A percentile compares a stretch with the other conserved stretches of the same genome.
phyloP scores from a whole-genome alignment of 371 early-diverging fungal genomes.

The Synchytrium microbalum region DNA sequence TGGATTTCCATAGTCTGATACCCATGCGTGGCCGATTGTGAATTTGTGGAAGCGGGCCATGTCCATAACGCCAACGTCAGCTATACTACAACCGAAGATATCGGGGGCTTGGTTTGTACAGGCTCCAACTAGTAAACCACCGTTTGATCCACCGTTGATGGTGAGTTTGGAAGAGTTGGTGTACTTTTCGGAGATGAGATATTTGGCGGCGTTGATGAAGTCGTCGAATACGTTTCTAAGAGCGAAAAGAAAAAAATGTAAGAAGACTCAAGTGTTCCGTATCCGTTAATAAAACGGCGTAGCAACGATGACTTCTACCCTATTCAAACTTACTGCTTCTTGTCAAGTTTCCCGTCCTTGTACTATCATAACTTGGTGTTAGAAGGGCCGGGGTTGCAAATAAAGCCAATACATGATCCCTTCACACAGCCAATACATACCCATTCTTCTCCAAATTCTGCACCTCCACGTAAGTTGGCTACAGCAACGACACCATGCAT shows the following conservation, averaged over 20 bases:
- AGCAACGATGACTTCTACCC: too few species aligned
- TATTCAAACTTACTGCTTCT: too few species aligned
- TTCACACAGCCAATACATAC: too few species aligned
- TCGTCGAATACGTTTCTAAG: too few species aligned
- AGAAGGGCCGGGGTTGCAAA: too few species aligned
- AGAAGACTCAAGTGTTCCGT: too few species aligned
- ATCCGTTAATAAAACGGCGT: too few species aligned
- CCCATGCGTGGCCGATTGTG: constrained; percentile 50
- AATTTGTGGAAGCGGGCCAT: constrained; percentile 54
- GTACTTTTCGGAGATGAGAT: constrained; percentile 25
- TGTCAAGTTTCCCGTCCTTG: constrained; percentile 18
- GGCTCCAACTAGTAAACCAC: constrained; percentile 50
- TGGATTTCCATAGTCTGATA: constrained; percentile 45
- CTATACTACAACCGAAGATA: constrained; percentile 40
- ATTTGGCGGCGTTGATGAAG: constrained; percentile 36
- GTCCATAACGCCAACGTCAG: constrained; percentile 47
- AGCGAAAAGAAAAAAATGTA: too few species aligned
- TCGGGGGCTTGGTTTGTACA: constrained; percentile 42
- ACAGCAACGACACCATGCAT: constrained; percentile 14
- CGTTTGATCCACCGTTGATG: constrained; percentile 69
- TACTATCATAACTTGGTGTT: constrained; percentile 48
- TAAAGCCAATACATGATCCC: too few species aligned
- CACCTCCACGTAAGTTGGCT: constrained; percentile 43
- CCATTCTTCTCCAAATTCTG: constrained; percentile 40
- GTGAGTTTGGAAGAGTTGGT: constrained; percentile 24